These are phyloP conservation scores for Aspergillus baeticus DNA, from an alignment of 495 filamentous ascomycete species.

Conservation along the genomic window DNA sequence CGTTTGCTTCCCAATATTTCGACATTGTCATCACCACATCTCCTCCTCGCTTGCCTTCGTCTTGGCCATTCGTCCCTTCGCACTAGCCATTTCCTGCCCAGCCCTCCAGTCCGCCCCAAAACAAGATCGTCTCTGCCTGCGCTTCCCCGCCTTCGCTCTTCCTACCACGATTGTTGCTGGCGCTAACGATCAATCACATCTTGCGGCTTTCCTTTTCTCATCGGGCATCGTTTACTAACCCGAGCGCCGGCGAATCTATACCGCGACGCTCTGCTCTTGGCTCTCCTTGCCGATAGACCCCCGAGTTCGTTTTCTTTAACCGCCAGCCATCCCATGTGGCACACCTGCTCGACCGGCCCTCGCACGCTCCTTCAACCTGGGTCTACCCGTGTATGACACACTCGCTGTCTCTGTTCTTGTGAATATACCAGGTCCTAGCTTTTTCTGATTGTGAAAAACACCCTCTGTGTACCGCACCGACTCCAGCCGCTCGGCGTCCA, in stretches of 20 bases:
- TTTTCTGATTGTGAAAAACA: neutral
- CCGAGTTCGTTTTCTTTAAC: conserved; percentile 4
- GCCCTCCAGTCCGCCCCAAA: neutral
- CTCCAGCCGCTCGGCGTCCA: conserved; percentile 20
- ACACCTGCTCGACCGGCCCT: conserved; percentile 13
- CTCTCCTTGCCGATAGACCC: neutral
- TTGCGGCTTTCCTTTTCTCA: neutral
- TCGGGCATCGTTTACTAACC: neutral
- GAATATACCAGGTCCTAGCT: neutral
- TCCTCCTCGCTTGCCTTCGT: neutral
- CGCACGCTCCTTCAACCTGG: conserved; percentile 1
- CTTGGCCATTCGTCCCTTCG: neutral
- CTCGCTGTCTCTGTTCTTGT: neutral
- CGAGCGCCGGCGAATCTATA: neutral
- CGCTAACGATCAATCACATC: conserved; percentile 7
- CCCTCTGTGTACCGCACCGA: neutral
- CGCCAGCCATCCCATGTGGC: conserved; percentile 22
- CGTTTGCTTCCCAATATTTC: neutral
- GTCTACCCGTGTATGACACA: conserved; percentile 3
- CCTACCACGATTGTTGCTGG: neutral
- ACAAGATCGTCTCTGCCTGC: conserved; percentile 7
- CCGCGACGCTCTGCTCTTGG: neutral
- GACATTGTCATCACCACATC: neutral
- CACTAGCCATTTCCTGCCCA: conserved; percentile 2
- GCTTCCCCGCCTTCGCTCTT: conserved; percentile 21